Evolutionary conservation across 805 yeast species (phyloP).

Genomic region (Metschnikowia bowlesiae): DNA sequence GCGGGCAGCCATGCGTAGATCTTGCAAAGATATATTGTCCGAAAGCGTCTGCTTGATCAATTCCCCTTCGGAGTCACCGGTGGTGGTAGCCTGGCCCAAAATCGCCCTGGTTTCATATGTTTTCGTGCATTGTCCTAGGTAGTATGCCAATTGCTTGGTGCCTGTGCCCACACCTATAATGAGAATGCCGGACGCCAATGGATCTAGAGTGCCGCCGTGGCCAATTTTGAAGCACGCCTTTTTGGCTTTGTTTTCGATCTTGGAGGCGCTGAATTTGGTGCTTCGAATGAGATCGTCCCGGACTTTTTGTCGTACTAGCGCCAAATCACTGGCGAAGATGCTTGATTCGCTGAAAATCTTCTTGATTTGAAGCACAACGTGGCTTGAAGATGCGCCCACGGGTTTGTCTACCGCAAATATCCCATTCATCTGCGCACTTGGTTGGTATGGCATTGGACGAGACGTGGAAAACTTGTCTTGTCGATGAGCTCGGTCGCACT

Average conservation of each 20-base stretch:
- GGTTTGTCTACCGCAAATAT: conserved; percentile 91
- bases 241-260: conserved; percentile 49
- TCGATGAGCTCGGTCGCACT: not conserved
- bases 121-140: conserved; percentile 70
- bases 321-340: conserved; percentile 52
- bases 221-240: conserved; percentile 80
- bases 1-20: conserved; percentile 45
- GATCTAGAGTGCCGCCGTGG: conserved; percentile 97
- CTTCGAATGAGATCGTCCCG: conserved; percentile 35
- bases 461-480: not conserved
- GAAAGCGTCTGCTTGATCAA: conserved; percentile 55
- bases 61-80: conserved; percentile 91
- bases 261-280: conserved; percentile 39
- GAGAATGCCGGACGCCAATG: conserved; percentile 89
- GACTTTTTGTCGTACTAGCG: conserved; percentile 45
- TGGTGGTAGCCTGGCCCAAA: conserved; percentile 86
- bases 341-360: conserved; percentile 54
- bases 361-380: conserved; percentile 66
- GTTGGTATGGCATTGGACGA: not conserved
- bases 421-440: conserved; percentile 65
- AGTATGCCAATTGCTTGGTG: conserved; percentile 72
- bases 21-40: conserved; percentile 52
- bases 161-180: conserved; percentile 93
- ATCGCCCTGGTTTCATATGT: conserved; percentile 80
- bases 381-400: conserved; percentile 74